A percentile compares a stretch with the other conserved stretches of the same genome.
Conservation (phyloP, 2,329 filamentous ascomycete genomes). For the Aphanocladium album region DNA sequence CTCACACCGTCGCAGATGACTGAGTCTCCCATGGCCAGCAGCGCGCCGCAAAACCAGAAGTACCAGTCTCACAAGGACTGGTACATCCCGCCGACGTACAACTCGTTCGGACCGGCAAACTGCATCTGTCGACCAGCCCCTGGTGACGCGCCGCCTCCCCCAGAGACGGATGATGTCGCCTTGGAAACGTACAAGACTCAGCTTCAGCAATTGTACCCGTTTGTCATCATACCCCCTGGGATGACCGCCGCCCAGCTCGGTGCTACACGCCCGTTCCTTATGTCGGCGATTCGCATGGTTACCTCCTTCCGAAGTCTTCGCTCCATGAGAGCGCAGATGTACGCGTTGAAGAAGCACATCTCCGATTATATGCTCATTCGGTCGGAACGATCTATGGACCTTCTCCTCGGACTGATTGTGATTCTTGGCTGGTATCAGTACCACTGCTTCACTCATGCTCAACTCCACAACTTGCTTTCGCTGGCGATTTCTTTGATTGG, state of each 20-base stretch:
- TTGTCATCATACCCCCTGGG: conserved; percentile 38
- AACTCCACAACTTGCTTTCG: conserved; percentile 46
- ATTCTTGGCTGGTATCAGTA: conserved; percentile 49
- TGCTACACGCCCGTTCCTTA: conserved; percentile 40
- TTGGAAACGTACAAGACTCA: conserved; percentile 40
- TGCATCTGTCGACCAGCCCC: conserved; percentile 43
- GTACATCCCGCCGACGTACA: conserved; percentile 38
- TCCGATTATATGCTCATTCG: conserved; percentile 45
- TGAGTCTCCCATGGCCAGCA: conserved; percentile 5
- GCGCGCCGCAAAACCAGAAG: background rate
- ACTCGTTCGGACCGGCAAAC: conserved; percentile 38
- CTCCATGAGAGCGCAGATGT: conserved; percentile 48
- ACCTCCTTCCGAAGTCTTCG: conserved; percentile 41
- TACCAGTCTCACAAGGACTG: conserved; percentile 20
- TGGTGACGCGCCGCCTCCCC: conserved; percentile 33
- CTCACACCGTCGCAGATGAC: conserved; percentile 8
- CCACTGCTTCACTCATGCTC: conserved; percentile 48
- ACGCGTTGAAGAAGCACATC: conserved; percentile 40
- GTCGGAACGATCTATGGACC: conserved; percentile 45
- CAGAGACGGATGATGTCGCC: conserved; percentile 42
- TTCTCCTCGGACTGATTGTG: conserved; percentile 44
- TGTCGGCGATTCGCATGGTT: conserved; percentile 46
- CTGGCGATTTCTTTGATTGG: conserved; percentile 42
- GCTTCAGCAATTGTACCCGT: conserved; percentile 41
- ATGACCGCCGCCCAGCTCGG: conserved; percentile 33